phyloP scores from a whole-genome alignment of 2,329 filamentous ascomycete genomes.

The Coniochaeta hoffmannii region DNA sequence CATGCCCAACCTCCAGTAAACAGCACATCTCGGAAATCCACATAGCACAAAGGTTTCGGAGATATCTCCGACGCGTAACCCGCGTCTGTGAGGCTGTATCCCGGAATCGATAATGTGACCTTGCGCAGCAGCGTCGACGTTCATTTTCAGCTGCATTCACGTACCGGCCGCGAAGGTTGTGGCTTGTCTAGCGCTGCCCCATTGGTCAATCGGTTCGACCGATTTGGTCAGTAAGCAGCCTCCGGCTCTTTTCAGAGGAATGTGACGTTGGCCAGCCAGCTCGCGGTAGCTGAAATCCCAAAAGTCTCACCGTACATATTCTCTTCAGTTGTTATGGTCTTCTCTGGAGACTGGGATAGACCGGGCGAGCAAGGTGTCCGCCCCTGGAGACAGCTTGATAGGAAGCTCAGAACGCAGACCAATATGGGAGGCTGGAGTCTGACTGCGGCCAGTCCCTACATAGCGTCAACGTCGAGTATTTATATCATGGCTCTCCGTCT shows the following conservation, averaged over 20 bases:
- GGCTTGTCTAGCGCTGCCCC: not conserved
- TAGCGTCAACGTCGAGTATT: not conserved
- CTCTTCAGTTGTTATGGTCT: not conserved
- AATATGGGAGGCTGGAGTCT: not conserved
- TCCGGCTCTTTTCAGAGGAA: not conserved
- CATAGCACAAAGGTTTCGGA: too few species aligned
- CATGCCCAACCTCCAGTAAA: too few species aligned
- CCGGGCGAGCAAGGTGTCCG: not conserved
- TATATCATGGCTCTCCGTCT: not conserved
- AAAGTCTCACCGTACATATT: not conserved
- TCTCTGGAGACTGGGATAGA: not conserved
- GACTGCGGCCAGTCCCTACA: not conserved
- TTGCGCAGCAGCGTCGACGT: not conserved
- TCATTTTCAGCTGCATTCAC: not conserved
- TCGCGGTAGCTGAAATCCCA: not conserved
- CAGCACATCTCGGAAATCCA: too few species aligned
- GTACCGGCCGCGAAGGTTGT: not conserved
- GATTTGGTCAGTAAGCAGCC: not conserved
- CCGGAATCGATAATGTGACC: not conserved
- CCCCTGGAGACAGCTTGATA: not conserved
- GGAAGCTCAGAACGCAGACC: not conserved
- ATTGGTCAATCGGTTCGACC: not conserved
- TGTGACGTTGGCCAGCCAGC: not conserved
- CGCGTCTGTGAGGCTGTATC: not conserved
- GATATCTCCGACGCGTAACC: too few species aligned